A percentile compares a stretch with the other conserved stretches of the same genome.
These are phyloP conservation scores for Colletotrichum navitas DNA, from an alignment of 2,329 filamentous ascomycete genomes.

Conservation along the genomic window DNA sequence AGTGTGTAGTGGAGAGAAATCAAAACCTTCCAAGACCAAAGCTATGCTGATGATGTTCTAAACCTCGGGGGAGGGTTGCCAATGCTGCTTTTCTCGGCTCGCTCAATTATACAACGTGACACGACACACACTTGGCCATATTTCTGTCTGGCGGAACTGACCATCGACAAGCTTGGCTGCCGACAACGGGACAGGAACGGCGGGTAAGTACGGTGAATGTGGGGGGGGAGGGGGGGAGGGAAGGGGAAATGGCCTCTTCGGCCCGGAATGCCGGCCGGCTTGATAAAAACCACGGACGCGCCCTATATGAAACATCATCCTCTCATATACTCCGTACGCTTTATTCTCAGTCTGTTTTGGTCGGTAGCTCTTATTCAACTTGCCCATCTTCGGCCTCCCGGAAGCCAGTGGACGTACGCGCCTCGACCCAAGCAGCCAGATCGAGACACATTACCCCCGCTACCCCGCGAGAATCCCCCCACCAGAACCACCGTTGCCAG, in stretches of 20 bases:
- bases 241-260: slow-evolving; percentile 8
- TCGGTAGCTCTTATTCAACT: neutral
- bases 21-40: slow-evolving; percentile 2
- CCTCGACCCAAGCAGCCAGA: neutral
- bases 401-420: neutral
- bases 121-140: neutral
- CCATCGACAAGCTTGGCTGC: neutral
- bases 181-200: neutral
- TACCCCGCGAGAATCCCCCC: neutral
- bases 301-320: neutral
- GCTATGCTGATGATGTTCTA: neutral
- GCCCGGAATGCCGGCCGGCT: slow-evolving; percentile 28
- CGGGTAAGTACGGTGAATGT: slow-evolving; percentile 11
- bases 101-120: too few relatives aligned
- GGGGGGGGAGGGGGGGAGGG: slow-evolving; percentile 7
- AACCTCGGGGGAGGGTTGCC: too few relatives aligned
- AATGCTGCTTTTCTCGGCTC: too few relatives aligned
- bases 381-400: too few relatives aligned
- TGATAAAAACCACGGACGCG: slow-evolving; percentile 11
- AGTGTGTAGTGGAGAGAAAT: slow-evolving; percentile 31
- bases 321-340: neutral
- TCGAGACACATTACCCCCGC: neutral
- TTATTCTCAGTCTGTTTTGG: neutral
- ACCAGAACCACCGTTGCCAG: too few relatives aligned
- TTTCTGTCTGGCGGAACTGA: neutral